phyloP scores from a whole-genome alignment of 2,329 filamentous ascomycete species.

The Penicillium sp. region DNA sequence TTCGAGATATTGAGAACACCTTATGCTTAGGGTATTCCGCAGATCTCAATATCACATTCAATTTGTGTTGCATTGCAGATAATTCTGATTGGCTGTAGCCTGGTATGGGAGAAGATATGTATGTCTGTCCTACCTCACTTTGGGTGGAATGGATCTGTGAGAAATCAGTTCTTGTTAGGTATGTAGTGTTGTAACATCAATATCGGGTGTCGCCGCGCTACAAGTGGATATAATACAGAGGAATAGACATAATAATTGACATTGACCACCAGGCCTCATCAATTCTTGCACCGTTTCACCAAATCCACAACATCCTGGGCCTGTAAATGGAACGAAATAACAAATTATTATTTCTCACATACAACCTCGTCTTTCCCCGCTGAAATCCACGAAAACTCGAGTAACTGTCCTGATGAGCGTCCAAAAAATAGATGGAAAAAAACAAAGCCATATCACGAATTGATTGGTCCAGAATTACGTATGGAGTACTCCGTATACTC shows the following conservation, averaged over 20 bases:
- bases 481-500: background rate
- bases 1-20: background rate
- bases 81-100: background rate
- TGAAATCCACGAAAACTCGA: no score
- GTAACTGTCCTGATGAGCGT: rapidly evolving
- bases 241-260: background rate
- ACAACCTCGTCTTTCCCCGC: no score
- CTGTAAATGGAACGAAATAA: background rate
- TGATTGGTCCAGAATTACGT: background rate
- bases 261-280: background rate
- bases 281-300: no score
- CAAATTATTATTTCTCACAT: background rate
- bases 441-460: background rate
- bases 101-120: background rate
- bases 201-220: background rate
- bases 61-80: background rate
- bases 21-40: background rate
- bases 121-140: background rate
- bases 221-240: background rate
- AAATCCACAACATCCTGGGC: background rate
- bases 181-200: background rate
- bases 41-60: background rate
- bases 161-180: background rate
- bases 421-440: background rate
- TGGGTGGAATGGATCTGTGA: background rate